Conservation (phyloP, 1,284 basidiomycete genomes). For the Cryptococcus sp. region DNA sequence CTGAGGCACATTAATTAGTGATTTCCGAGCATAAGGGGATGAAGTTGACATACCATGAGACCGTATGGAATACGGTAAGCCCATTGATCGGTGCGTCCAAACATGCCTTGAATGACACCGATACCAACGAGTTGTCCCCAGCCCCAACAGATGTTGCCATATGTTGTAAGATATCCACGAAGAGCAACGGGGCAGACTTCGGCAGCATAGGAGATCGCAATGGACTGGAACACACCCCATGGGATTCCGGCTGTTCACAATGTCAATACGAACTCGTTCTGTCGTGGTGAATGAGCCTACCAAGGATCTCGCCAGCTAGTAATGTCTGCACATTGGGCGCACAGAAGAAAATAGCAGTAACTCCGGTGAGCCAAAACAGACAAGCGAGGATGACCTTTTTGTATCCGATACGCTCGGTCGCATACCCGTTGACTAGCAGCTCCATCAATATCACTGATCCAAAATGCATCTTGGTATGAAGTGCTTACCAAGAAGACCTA, state of each 20-base stretch:
- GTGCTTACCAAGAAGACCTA: constrained; percentile 47
- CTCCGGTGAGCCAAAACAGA: constrained; percentile 35
- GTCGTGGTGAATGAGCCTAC: constrained; percentile 15
- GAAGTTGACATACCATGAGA: constrained; percentile 25
- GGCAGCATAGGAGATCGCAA: constrained; percentile 41
- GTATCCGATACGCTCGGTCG: constrained; percentile 52
- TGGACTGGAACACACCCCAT: constrained; percentile 42
- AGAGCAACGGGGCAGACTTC: constrained; percentile 50
- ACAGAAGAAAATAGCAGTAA: constrained; percentile 47
- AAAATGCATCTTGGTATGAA: not conserved
- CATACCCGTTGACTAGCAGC: constrained; percentile 47
- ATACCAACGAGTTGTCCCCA: constrained; percentile 47
- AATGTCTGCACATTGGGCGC: constrained; percentile 40
- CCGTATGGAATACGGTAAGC: constrained; percentile 41
- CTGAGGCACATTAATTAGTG: constrained; percentile 9
- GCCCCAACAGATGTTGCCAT: constrained; percentile 50
- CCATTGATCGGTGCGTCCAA: constrained; percentile 37
- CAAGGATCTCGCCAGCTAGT: constrained; percentile 39
- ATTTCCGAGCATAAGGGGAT: not conserved
- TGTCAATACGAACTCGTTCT: no score
- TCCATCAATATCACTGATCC: not conserved
- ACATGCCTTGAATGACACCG: constrained; percentile 46
- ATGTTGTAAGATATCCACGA: constrained; percentile 47
- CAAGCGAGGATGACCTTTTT: constrained; percentile 41
- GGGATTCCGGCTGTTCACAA: constrained; percentile 23